Conservation (phyloP, 805 yeast genomes). For the Starmerella lactis-condensi region DNA sequence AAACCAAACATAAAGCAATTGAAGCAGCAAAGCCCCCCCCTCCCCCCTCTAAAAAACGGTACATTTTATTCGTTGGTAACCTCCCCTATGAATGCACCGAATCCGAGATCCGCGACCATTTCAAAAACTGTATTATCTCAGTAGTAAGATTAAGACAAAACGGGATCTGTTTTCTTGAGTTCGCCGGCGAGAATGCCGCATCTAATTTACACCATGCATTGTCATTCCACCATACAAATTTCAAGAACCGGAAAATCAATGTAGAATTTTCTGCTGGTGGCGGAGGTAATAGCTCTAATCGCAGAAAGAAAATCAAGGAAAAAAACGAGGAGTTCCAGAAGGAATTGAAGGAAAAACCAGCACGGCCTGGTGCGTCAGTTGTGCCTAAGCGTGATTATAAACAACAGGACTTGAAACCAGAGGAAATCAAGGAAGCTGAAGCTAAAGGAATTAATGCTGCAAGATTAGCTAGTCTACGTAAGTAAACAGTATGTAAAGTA, state of each 20-base stretch:
- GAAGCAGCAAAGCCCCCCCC: constrained; percentile 17
- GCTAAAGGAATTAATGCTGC: constrained; percentile 11
- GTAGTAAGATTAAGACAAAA: constrained; percentile 46
- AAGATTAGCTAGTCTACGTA: constrained; percentile 10
- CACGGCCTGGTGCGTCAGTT: constrained; percentile 1
- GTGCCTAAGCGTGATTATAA: neutral
- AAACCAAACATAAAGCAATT: constrained; percentile 21
- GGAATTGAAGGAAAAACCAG: constrained; percentile 36
- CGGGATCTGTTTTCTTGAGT: constrained; percentile 85
- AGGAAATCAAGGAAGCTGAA: constrained; percentile 6
- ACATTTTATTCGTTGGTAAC: constrained; percentile 77
- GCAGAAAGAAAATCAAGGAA: constrained; percentile 43
- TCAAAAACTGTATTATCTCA: constrained; percentile 51
- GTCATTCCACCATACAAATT: constrained; percentile 55
- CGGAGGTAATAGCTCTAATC: constrained; percentile 66
- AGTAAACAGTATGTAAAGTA: too few species aligned
- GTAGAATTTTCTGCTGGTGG: constrained; percentile 97
- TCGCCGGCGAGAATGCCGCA: constrained; percentile 49
- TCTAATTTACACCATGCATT: constrained; percentile 70
- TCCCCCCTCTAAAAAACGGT: constrained; percentile 39
- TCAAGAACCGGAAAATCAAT: constrained; percentile 63
- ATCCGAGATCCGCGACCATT: constrained; percentile 48
- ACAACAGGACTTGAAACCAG: constrained; percentile 2
- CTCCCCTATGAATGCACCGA: constrained; percentile 55
- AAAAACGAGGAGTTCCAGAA: constrained; percentile 60